A percentile compares a stretch with the other conserved stretches of the same genome.
These are phyloP conservation scores for Dittrichia graveolens DNA, from an alignment of 129 eudicot genomes.

Conservation along the genomic window DNA sequence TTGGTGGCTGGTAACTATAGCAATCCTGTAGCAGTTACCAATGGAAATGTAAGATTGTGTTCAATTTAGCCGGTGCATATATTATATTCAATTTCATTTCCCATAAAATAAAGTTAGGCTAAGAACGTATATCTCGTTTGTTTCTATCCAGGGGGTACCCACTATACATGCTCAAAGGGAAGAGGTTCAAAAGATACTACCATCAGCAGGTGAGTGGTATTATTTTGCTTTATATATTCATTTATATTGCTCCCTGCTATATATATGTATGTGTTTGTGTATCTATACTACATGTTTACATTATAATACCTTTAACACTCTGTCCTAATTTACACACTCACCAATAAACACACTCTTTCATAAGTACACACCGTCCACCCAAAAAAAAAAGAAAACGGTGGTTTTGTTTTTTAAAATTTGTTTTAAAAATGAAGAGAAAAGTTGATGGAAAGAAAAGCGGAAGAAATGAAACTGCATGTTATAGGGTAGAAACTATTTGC, in stretches of 20 bases:
- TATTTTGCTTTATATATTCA: neutral
- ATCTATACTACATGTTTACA: neutral
- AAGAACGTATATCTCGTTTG: slow-evolving; percentile 1
- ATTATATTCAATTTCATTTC: neutral
- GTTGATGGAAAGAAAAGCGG: too few species aligned
- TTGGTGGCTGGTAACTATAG: slow-evolving; percentile 41
- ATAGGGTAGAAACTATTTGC: too few species aligned
- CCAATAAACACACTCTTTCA: too few species aligned
- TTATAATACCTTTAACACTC: too few species aligned
- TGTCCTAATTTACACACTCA: too few species aligned
- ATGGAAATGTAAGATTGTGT: slow-evolving; percentile 67
- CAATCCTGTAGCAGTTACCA: slow-evolving; percentile 35
- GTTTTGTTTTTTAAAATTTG: too few species aligned
- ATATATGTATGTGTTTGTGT: neutral
- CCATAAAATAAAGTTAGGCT: neutral
- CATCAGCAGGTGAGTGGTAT: slow-evolving; percentile 51
- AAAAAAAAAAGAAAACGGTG: too few species aligned
- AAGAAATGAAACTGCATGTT: too few species aligned
- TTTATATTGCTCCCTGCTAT: neutral
- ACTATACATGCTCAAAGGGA: slow-evolving; percentile 39
- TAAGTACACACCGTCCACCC: too few species aligned
- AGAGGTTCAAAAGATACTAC: slow-evolving; percentile 42
- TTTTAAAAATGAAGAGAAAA: too few species aligned
- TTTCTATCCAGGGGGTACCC: slow-evolving; percentile 42
- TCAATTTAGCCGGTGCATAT: neutral